Evolutionary conservation across 2,329 filamentous ascomycete species (phyloP).

Genomic region (Daldinia eschscholtzii): DNA sequence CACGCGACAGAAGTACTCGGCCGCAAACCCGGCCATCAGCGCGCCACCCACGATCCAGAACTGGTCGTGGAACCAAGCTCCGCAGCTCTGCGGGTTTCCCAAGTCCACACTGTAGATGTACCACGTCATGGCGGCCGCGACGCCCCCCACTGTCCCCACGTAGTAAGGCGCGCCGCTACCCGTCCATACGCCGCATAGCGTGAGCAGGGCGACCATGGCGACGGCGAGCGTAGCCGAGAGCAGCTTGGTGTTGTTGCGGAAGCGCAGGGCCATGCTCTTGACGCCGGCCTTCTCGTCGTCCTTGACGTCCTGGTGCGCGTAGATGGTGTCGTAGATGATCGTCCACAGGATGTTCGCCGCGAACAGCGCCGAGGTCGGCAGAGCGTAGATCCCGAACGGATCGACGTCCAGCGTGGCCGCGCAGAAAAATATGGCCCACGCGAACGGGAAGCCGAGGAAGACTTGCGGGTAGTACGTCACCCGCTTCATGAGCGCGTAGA

Average conservation of each 20-base stretch:
- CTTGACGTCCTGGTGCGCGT: slow-evolving; percentile 42
- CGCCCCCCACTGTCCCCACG: slow-evolving; percentile 28
- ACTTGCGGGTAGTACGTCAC: slow-evolving; percentile 66
- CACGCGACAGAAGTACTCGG: slow-evolving; percentile 21
- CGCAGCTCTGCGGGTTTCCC: slow-evolving; percentile 23
- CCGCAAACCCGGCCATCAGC: slow-evolving; percentile 25
- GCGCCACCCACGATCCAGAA: slow-evolving; percentile 34
- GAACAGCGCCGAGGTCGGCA: slow-evolving; percentile 29
- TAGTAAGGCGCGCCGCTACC: slow-evolving; percentile 19
- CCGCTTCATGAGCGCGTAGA: slow-evolving; percentile 66
- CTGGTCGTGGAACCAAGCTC: slow-evolving; percentile 37
- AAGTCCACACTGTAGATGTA: slow-evolving; percentile 41
- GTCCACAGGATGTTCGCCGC: slow-evolving; percentile 39
- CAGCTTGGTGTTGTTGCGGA: slow-evolving; percentile 33
- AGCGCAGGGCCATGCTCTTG: slow-evolving; percentile 40
- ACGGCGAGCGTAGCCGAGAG: slow-evolving; percentile 7
- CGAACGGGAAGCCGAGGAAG: slow-evolving; percentile 63
- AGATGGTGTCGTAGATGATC: slow-evolving; percentile 41
- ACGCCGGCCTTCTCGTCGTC: slow-evolving; percentile 43
- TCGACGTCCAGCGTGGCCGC: slow-evolving; percentile 60
- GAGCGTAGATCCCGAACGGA: slow-evolving; percentile 54
- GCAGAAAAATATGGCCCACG: slow-evolving; percentile 63
- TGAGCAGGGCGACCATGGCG: slow-evolving; percentile 24
- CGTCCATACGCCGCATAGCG: slow-evolving; percentile 20
- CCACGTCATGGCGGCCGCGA: slow-evolving; percentile 25